phyloP scores from a whole-genome alignment of 2,329 filamentous ascomycete genomes.

The Paraphoma chrysanthemicola region DNA sequence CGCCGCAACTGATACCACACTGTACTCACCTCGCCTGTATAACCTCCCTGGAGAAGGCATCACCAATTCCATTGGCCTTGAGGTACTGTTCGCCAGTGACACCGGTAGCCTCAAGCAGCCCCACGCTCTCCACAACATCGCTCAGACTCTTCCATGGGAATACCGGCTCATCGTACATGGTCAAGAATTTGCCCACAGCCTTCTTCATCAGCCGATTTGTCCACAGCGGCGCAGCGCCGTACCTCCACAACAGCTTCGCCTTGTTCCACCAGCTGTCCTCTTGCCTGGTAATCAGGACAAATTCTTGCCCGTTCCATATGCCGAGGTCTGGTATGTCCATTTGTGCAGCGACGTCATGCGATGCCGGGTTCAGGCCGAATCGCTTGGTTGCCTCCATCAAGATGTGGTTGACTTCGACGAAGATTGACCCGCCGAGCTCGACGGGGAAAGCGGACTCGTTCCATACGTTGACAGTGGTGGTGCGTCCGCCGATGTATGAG shows the following conservation, averaged over 20 bases:
- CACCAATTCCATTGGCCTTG: constrained; percentile 69
- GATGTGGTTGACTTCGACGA: constrained; percentile 84
- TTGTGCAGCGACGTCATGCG: constrained; percentile 40
- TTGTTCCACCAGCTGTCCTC: constrained; percentile 78
- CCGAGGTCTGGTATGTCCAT: constrained; percentile 61
- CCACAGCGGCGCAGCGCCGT: constrained; percentile 78
- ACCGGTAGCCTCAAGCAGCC: constrained; percentile 69
- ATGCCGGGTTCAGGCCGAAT: constrained; percentile 69
- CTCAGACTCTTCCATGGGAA: constrained; percentile 87
- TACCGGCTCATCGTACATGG: constrained; percentile 78
- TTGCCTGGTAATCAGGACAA: constrained; percentile 72
- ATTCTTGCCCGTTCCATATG: constrained; percentile 81
- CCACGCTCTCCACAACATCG: constrained; percentile 70
- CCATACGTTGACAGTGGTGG: constrained; percentile 82
- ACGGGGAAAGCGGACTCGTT: constrained; percentile 71
- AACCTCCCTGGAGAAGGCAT: constrained; percentile 76
- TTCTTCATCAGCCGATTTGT: constrained; percentile 75
- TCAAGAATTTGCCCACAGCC: constrained; percentile 75
- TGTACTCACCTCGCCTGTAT: constrained; percentile 70
- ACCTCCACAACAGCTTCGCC: constrained; percentile 81
- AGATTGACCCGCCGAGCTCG: constrained; percentile 91
- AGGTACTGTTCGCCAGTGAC: constrained; percentile 78
- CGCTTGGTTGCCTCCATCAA: constrained; percentile 74
- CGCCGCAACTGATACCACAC: neutral
- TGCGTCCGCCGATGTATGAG: constrained; percentile 80